Base-by-base conservation (phyloP, 2,329 filamentous ascomycete genomes). In the Monilinia fructicola region DNA sequence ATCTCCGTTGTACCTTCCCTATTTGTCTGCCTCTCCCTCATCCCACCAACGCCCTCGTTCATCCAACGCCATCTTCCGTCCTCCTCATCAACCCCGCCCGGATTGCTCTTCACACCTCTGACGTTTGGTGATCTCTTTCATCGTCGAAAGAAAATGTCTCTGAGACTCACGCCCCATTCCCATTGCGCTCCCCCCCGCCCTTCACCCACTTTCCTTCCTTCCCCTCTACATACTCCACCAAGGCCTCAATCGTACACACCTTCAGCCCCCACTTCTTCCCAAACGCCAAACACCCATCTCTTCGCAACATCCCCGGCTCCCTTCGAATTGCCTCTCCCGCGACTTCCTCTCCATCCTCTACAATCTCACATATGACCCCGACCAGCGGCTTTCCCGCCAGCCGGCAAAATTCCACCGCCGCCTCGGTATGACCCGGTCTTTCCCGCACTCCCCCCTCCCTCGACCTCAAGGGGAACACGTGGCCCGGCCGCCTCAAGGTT, bases 241-340 rank as follows among this genome's bases (percentile, higher is more conserved):
- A 79, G 79, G 94, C 93, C 77, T 94, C 93, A 79, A 99, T 98
- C 40, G 95, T 98, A 80, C 93, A 96, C 67, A 96, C 92, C 82
- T 90, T 95, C 73, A 99, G 82, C 5, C 93, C 93, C 88, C 90
- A 98, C 79, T 84, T 88, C 78, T 87, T 87, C 38, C 93, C 95
- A 83, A 99, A 99, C 61, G 83, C 85, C 75, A 99, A 82, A 80
- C 93, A 97, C 48, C 87, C 91, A 80, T 97, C 92, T 70, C 92
- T 87, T 72, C 93, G 82, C 87, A 98, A 89, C 95, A 99, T 99
- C 35, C 90, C 92, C n/a, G 88, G 85, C 26, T 85, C 87, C 14
- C 78, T 77, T 71, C 88, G 82, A 74, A 90, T 81, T 0, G 92
- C 84, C 74, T 83, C 83, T 0, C 92, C 93, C 16, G 82, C 80